Conservation (phyloP, 2,329 filamentous ascomycete species). For the Arachnomyces sp. region DNA sequence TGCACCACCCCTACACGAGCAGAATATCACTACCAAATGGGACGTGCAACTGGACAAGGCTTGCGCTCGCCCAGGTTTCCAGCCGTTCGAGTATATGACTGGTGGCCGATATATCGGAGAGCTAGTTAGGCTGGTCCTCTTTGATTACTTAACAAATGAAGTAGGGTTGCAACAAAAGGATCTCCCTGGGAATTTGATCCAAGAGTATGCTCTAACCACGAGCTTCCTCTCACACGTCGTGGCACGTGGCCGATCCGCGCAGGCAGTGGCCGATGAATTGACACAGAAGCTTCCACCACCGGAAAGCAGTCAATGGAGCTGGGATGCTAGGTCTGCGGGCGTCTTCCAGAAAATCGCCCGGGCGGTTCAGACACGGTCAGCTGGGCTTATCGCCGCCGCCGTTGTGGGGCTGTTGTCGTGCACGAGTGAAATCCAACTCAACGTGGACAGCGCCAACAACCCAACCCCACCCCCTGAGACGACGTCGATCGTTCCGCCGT, state of each 20-base stretch:
- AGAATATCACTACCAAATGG: conserved; percentile 59
- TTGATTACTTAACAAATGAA: conserved; percentile 53
- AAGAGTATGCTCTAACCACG: conserved; percentile 59
- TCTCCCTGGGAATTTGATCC: conserved; percentile 49
- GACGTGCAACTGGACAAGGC: conserved; percentile 58
- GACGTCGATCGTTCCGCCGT: conserved; percentile 16
- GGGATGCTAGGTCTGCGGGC: conserved; percentile 53
- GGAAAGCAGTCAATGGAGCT: conserved; percentile 45
- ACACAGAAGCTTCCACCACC: conserved; percentile 47
- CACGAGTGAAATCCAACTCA: conserved; percentile 54
- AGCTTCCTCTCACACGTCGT: conserved; percentile 64
- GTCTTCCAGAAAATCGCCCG: conserved; percentile 59
- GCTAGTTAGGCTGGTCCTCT: conserved; percentile 60
- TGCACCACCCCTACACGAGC: conserved; percentile 54
- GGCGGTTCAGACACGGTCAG: conserved; percentile 62
- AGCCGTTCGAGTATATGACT: conserved; percentile 79
- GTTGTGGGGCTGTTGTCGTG: conserved; percentile 61
- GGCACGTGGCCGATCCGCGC: conserved; percentile 44
- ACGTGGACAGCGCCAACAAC: conserved; percentile 30
- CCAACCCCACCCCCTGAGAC: conserved; percentile 22
- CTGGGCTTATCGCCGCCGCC: conserved; percentile 64
- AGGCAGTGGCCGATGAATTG: conserved; percentile 38
- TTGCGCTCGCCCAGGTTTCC: conserved; percentile 65
- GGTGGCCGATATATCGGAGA: conserved; percentile 70
- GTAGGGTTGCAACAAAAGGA: conserved; percentile 27